Base-by-base conservation (phyloP, 768 basidiomycete species). In the Sarcodon sp. region DNA sequence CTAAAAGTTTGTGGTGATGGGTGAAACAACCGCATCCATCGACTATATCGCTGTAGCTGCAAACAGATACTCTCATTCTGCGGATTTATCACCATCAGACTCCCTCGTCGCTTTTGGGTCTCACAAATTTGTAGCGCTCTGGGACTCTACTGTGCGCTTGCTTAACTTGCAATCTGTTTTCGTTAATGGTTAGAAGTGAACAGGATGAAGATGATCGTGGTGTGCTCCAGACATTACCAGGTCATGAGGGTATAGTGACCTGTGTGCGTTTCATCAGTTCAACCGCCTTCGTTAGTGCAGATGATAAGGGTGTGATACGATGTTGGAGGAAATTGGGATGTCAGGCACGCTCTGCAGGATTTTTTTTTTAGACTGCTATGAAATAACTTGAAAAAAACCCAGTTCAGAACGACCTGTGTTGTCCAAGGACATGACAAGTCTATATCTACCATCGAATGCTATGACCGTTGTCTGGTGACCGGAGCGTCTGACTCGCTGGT, bases 401-500 rank as follows among this genome's bases (percentile, higher is more conserved):
- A 90, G 87, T 91, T 87, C 88, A 65, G 50, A 12, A 54, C 59
- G 32, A 59, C 64, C 0, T 55, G 55, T 9, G 66, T 64, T 32
- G 53, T 74, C 2, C 64, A 79, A 50, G 87, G 80, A 0, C 93
- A 97, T 62, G 51, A 64, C 13, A 72, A 76, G 46, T 72, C 87
- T 1, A 73, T 97, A 31, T 83, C 87, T 10, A 71, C 82, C 3
- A 61, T 97, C 3, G 76, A 72, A 36, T 66, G 70, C 1, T 64
- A 69, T 45, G 69, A 66, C 12, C 61, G 67, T 39, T 63, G 68
- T 34, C 51, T 93, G 7, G 70, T 83, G 2, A 89, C 88, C 0
- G 91, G 87, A 1, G 80, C 86, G 12, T 94, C 92, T 0, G 92
- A 97, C 61, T 77, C 80, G 1, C 65, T 66, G 1, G 71, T 93